Evolutionary conservation across 179 eudicot genomes (phyloP).

Genomic region (Beta macrorhiza): DNA sequence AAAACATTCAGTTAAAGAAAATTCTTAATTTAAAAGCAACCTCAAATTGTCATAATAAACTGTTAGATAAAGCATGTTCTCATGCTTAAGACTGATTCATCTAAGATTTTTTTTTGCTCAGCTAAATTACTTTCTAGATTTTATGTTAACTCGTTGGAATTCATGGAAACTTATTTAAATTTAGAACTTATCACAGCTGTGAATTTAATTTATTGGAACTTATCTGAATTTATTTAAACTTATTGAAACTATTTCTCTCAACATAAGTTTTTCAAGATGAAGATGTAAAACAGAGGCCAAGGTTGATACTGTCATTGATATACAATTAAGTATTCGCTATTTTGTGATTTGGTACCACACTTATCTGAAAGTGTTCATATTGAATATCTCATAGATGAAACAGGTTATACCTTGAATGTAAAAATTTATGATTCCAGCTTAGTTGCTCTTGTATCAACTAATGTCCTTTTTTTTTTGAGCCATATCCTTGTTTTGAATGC

Average conservation of each 20-base stretch:
- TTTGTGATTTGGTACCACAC: neutral
- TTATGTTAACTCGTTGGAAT: too few relatives aligned
- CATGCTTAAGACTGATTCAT: neutral
- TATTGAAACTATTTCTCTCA: too few relatives aligned
- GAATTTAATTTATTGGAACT: too few relatives aligned
- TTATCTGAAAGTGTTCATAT: neutral
- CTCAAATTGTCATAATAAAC: too few relatives aligned
- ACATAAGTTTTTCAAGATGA: too few relatives aligned
- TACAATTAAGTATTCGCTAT: neutral
- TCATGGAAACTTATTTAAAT: too few relatives aligned
- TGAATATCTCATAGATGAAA: neutral
- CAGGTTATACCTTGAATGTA: neutral
- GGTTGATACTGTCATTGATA: neutral
- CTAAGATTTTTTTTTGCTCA: neutral
- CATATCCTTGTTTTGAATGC: neutral
- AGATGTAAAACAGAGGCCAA: neutral
- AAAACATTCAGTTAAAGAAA: too few relatives aligned
- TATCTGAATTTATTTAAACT: too few relatives aligned
- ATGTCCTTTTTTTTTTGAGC: neutral
- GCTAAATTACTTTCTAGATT: too few relatives aligned
- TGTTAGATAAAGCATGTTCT: too few relatives aligned
- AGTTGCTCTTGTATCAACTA: neutral
- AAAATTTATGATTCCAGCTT: neutral
- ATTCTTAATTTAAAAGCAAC: too few relatives aligned
- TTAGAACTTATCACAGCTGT: too few relatives aligned